Percentiles rank a stretch among this genome's conserved stretches.
Conservation (phyloP, 2,329 filamentous ascomycete species). For the Lachnellula subtilissima region DNA sequence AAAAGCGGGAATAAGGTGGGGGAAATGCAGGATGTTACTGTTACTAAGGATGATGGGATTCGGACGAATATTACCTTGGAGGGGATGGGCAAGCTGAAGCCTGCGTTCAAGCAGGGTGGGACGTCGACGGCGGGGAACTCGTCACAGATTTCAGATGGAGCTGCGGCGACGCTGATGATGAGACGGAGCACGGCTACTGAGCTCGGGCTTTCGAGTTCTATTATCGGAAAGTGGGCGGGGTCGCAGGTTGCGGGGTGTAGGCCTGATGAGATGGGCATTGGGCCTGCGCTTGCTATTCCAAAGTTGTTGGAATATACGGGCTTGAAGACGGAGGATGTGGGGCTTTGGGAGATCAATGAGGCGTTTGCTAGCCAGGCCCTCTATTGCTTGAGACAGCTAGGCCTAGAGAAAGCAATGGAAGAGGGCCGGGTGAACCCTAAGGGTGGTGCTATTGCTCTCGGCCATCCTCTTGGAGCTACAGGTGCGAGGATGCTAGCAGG, state of each 20-base stretch:
- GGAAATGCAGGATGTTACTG: conserved; percentile 57
- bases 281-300: conserved; percentile 81
- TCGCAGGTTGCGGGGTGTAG: conserved; percentile 71
- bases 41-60: conserved; percentile 79
- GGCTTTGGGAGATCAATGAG: conserved; percentile 93
- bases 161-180: conserved; percentile 80
- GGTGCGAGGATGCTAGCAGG: conserved; percentile 70
- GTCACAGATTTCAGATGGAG: conserved; percentile 82
- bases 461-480: conserved; percentile 86
- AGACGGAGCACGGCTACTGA: conserved; percentile 71
- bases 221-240: conserved; percentile 80
- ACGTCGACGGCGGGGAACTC: conserved; percentile 81
- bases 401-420: conserved; percentile 57
- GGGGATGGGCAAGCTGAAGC: conserved; percentile 73
- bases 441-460: conserved; percentile 89
- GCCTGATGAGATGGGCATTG: conserved; percentile 92
- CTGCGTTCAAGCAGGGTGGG: conserved; percentile 73
- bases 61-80: conserved; percentile 62
- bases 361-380: conserved; percentile 63
- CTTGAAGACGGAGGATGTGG: conserved; percentile 63
- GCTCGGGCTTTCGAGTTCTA: conserved; percentile 62
- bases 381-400: conserved; percentile 67
- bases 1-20: conserved; percentile 54
- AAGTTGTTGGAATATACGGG: conserved; percentile 68
- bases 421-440: conserved; percentile 78